Evolutionary conservation across 805 yeast species (phyloP), one percentile per base, ranked within the genome.

Genomic region (Pichia membranifaciens): DNA sequence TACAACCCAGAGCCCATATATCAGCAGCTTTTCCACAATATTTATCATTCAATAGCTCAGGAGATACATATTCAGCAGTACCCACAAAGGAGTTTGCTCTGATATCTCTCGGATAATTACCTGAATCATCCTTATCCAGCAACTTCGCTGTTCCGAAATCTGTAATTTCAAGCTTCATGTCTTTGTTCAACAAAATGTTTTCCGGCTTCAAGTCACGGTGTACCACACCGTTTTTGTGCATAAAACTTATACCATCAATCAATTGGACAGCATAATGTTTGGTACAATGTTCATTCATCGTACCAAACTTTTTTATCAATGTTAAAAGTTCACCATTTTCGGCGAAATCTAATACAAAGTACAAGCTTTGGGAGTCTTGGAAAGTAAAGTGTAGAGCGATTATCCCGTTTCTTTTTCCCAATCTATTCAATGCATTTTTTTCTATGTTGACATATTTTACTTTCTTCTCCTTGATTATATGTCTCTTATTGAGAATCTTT

Each of bases 171-270:
- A 84, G 71, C 49, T 80, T 75, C 71, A 76, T 70, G 23, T 79
- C 72, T 32, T 68, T 68, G 58, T 83, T 87, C 20, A 86, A 67
- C 43, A 86, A 63, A 25, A 86, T 84, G 61, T 86, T 86, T 58
- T 86, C 95, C 0, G 95, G 95, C 60, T 86, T 86, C 41, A 86
- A 75, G 66, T 86, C 95, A 63, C 95, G 70, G 59, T 86, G 95
- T 38, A 86, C 74, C 22, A 86, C 79, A 35, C 95, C 95, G 56
- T 76, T 79, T 44, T 71, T 72, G 58, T 86, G 95, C 79, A 86
- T 78, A 59, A 73, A 84, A 54, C 74, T 73, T 23, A 85, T 73
- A 0, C 90, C 87, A 61, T 84, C 91, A 28, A 86, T 67, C 5
- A 86, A 70, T 60, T 86, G 95, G 2, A 87, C 85, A 31, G 82